Conservation (phyloP, 768 basidiomycete species). For the Scleroderma bovista region DNA sequence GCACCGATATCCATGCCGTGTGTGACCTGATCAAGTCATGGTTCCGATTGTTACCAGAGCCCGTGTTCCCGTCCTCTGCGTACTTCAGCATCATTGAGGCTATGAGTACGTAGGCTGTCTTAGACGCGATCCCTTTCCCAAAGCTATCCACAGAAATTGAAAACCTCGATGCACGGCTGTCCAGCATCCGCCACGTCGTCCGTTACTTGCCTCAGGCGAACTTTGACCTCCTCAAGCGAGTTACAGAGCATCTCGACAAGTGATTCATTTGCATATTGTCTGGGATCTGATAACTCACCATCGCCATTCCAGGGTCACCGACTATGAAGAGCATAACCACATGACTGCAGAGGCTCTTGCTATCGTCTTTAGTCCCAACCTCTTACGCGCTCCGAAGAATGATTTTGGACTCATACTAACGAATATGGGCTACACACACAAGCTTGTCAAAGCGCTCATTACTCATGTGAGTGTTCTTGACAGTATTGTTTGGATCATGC, state of each 20-base stretch:
- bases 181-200: constrained; percentile 60
- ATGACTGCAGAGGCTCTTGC: constrained; percentile 85
- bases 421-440: constrained; percentile 75
- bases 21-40: constrained; percentile 82
- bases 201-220: constrained; percentile 65
- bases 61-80: constrained; percentile 64
- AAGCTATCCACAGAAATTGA: constrained; percentile 50
- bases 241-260: constrained; percentile 82
- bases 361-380: constrained; percentile 81
- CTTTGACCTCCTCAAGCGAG: constrained; percentile 73
- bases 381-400: constrained; percentile 71
- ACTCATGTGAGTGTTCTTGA: constrained; percentile 53
- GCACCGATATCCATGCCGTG: constrained; percentile 75
- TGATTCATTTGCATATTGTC: constrained; percentile 21
- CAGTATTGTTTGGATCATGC: not conserved
- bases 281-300: not conserved
- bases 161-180: constrained; percentile 61
- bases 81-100: constrained; percentile 68
- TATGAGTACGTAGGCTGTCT: constrained; percentile 47
- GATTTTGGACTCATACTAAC: constrained; percentile 73
- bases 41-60: constrained; percentile 79
- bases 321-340: constrained; percentile 83
- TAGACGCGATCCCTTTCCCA: not conserved
- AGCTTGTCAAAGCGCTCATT: constrained; percentile 70
- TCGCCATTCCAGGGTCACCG: constrained; percentile 56